Evolutionary conservation across 2,329 filamentous ascomycete genomes (phyloP), one percentile per base, ranked within the genome.

Genomic region (Penicillium crustosum): DNA sequence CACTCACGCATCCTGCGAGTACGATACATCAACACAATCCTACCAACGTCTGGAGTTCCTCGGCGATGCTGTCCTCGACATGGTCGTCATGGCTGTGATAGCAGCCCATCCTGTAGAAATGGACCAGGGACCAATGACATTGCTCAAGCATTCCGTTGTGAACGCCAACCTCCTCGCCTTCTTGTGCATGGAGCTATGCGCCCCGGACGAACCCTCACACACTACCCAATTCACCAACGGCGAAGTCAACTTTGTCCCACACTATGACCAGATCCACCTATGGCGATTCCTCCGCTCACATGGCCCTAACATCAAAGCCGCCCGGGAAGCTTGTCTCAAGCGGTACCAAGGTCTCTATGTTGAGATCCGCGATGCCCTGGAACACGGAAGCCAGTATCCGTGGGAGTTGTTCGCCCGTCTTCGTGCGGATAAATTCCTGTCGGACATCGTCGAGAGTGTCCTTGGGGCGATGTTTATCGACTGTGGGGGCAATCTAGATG

Each of bases 401-500:
- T 97, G 93, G 93, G 79, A 83, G 1, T 73, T 86, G 0, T 83
- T 97, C 0, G 79, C 86, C 0, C 80, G 83, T 0, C 78, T 95
- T 0, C 80, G 82, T 15, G 81, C 87, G 0, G 84, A 84, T 17
- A 97, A 97, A 69, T 89, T 90, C 73, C 88, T 89, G 73, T 93
- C 89, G 0, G 93, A 97, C 71, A 76, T 97, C 8, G 80, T 97
- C 10, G 93, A 97, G 76, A 84, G 85, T 33, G 71, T 95, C 0
- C 74, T 97, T 0, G 93, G 90, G 0, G 93, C 92, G 0, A 81
- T 97, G 0, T 97, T 89, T 79, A 79, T 96, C 21, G 94, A 97
- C 71, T 89, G 82, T 0, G 64, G 81, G 0, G 89, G 89, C 0
- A 81, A 83, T 1, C 69, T 91, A 15, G 77, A 77, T 0, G 72